A percentile compares a stretch with the other conserved stretches of the same genome.
phyloP scores from a whole-genome alignment of 2,329 filamentous ascomycete species.

The Aspergillus ochraceus region DNA sequence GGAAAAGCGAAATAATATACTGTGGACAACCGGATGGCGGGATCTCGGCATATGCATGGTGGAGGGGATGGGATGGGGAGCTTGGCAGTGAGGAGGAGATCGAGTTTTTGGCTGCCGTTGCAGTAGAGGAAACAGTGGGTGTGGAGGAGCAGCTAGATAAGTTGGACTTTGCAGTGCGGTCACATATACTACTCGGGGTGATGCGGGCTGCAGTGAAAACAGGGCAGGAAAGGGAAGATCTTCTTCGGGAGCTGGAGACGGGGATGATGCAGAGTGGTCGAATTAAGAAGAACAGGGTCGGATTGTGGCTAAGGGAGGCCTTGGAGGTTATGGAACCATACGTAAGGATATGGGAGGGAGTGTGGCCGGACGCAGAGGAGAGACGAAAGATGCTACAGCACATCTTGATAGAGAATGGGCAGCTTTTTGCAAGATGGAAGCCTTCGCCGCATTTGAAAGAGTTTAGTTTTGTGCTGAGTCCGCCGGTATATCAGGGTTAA shows the following conservation, averaged over 20 bases:
- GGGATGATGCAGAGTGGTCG: constrained; percentile 17
- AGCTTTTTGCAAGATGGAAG: constrained; percentile 25
- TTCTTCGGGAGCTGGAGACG: constrained; percentile 20
- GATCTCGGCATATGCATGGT: constrained; percentile 15
- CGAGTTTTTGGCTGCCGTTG: constrained; percentile 21
- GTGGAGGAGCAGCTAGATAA: constrained; percentile 12
- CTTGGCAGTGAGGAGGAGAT: constrained; percentile 23
- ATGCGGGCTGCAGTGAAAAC: constrained; percentile 20
- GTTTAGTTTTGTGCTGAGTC: constrained; percentile 21
- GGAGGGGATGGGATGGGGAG: constrained; percentile 23
- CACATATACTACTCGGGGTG: constrained; percentile 20
- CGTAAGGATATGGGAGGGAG: constrained; percentile 18
- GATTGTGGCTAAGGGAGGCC: constrained; percentile 17
- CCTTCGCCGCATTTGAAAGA: constrained; percentile 16
- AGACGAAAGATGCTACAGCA: constrained; percentile 18
- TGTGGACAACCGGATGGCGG: constrained; percentile 26
- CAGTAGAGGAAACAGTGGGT: constrained; percentile 21
- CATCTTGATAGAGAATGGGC: constrained; percentile 25
- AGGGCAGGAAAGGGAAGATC: constrained; percentile 15
- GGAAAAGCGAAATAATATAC: constrained; percentile 16
- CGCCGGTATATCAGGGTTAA: constrained; percentile 1
- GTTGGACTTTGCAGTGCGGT: constrained; percentile 20
- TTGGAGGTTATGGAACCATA: constrained; percentile 21
- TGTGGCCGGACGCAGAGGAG: constrained; percentile 20
- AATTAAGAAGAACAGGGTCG: constrained; percentile 16